Evolutionary conservation across 2,329 filamentous ascomycete genomes (phyloP).

Genomic region (Incumbomyces lentus): DNA sequence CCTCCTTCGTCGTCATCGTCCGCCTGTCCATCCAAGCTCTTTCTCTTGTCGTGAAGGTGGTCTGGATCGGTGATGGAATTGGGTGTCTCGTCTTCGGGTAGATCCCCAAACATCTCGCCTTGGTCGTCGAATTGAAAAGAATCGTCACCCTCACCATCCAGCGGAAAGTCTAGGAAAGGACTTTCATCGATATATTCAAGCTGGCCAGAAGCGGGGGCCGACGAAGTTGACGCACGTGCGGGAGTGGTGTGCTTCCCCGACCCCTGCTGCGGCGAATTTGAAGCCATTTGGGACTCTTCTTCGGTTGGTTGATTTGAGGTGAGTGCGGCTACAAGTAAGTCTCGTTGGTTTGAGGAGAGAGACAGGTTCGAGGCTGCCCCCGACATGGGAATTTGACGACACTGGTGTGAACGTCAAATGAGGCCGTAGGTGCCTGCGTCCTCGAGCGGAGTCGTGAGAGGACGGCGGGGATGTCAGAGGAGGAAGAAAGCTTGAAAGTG

Average conservation of each 20-base stretch:
- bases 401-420: neutral
- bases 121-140: conserved; percentile 65
- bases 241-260: neutral
- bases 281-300: neutral
- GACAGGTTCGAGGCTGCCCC: conserved; percentile 44
- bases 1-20: conserved; percentile 55
- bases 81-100: conserved; percentile 47
- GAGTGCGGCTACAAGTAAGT: conserved; percentile 63
- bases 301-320: conserved; percentile 50
- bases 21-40: conserved; percentile 35
- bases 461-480: too few relatives aligned
- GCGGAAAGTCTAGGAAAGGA: conserved; percentile 73
- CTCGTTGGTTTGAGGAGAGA: conserved; percentile 66
- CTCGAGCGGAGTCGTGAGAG: too few relatives aligned
- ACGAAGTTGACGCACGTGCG: neutral
- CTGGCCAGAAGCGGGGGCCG: conserved; percentile 35
- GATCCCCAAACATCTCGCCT: conserved; percentile 62
- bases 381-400: conserved; percentile 23
- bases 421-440: too few relatives aligned
- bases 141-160: conserved; percentile 60
- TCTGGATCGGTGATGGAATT: neutral
- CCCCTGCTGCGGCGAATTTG: neutral
- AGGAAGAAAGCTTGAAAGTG: too few relatives aligned
- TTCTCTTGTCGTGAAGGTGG: conserved; percentile 49
- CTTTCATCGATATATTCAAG: conserved; percentile 57